phyloP scores from a whole-genome alignment of 2,329 filamentous ascomycete genomes.

The Cercospora citrullina region DNA sequence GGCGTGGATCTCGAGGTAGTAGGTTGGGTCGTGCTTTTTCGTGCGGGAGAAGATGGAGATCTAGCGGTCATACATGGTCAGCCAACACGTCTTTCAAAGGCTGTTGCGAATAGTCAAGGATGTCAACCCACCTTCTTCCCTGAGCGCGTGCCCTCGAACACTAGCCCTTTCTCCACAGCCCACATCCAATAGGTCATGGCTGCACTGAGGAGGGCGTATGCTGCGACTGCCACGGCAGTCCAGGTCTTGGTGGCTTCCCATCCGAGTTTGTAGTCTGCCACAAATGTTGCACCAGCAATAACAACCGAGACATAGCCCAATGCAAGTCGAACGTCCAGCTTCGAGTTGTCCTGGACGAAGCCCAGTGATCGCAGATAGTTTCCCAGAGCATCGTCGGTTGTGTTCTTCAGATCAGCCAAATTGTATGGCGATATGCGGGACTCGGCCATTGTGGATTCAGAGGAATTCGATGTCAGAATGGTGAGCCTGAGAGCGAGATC shows the following conservation, averaged over 20 bases:
- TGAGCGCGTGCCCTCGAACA: constrained; percentile 74
- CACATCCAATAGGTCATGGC: constrained; percentile 81
- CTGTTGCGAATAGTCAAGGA: neutral
- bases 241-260: constrained; percentile 83
- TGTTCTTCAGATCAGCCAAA: constrained; percentile 85
- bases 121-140: constrained; percentile 61
- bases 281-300: constrained; percentile 80
- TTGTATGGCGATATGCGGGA: constrained; percentile 40
- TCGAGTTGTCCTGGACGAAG: constrained; percentile 78
- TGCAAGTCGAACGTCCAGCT: constrained; percentile 77
- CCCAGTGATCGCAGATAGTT: constrained; percentile 88
- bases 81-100: neutral
- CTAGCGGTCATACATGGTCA: constrained; percentile 46
- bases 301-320: constrained; percentile 81
- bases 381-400: constrained; percentile 88
- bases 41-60: constrained; percentile 70
- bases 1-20: constrained; percentile 67
- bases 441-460: constrained; percentile 32
- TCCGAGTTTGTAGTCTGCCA: constrained; percentile 86
- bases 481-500: neutral
- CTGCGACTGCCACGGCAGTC: constrained; percentile 73
- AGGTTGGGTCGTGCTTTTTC: constrained; percentile 78
- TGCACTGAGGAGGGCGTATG: constrained; percentile 78
- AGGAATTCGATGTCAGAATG: neutral
- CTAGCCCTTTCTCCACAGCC: constrained; percentile 74